These are phyloP conservation scores for Rhodomyrtus tomentosa DNA, from an alignment of 345 rosid genomes.

Conservation along the genomic window DNA sequence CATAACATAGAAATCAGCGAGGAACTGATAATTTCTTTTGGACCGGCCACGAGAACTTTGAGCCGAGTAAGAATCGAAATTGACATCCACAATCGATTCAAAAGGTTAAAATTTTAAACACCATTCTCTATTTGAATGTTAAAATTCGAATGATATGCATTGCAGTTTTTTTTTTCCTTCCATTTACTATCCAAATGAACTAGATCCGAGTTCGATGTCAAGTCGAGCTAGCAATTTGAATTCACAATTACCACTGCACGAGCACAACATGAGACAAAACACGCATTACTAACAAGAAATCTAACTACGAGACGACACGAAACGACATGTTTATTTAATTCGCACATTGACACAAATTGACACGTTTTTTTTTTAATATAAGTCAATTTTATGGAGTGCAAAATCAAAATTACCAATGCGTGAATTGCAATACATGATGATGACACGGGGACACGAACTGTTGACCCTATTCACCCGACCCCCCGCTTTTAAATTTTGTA, in stretches of 20 bases:
- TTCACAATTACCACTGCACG: neutral
- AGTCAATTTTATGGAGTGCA: no score
- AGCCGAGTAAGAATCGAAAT: neutral
- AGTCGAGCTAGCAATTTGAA: neutral
- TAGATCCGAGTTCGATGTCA: neutral
- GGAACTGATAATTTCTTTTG: neutral
- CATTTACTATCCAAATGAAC: neutral
- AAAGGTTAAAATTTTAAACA: neutral
- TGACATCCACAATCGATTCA: neutral
- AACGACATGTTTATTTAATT: accelerated
- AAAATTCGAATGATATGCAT: neutral
- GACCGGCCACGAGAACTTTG: neutral
- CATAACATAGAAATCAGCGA: neutral
- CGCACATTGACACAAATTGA: neutral
- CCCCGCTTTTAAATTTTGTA: neutral
- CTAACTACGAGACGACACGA: neutral
- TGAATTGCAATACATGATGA: no score
- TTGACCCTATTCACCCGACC: neutral
- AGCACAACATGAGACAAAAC: neutral
- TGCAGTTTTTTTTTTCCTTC: neutral
- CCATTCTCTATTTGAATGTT: neutral
- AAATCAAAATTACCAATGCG: no score
- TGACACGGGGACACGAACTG: no score
- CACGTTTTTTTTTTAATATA: no score
- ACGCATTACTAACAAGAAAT: neutral